These are phyloP conservation scores for Solanum chiquidenum DNA, from an alignment of 257 asterid genomes.

Conservation along the genomic window DNA sequence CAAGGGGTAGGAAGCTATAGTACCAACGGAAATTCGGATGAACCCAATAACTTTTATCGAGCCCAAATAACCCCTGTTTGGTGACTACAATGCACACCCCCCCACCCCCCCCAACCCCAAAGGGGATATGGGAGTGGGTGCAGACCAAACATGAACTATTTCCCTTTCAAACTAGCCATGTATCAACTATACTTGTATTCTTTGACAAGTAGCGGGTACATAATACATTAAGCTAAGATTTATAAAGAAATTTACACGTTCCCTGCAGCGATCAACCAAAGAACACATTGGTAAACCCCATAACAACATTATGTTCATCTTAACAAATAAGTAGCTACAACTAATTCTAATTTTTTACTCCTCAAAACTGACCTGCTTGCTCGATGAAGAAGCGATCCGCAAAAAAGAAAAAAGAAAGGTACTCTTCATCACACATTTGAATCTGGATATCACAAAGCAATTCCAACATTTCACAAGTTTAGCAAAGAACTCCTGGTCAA, in stretches of 20 bases:
- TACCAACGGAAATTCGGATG: not conserved
- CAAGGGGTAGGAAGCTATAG: not conserved
- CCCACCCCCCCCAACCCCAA: not conserved
- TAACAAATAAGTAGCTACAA: not conserved
- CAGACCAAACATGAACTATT: not conserved
- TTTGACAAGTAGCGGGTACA: not conserved
- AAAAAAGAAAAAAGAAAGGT: not conserved
- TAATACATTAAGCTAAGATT: not conserved
- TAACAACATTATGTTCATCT: not conserved
- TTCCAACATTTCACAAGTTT: not conserved
- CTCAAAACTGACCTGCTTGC: not conserved
- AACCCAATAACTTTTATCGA: not conserved
- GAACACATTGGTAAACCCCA: not conserved
- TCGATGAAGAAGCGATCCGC: not conserved
- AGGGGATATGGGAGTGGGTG: not conserved
- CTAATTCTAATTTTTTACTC: not conserved
- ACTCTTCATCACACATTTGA: not conserved
- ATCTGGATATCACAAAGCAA: not conserved
- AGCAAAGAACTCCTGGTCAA: not conserved
- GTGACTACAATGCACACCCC: not conserved
- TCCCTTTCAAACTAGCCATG: not conserved
- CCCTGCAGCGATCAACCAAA: not conserved
- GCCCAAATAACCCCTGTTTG: not conserved
- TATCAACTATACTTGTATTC: not conserved
- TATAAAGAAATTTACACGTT: not conserved